These are phyloP conservation scores for Astragalus glycyphyllos DNA, from an alignment of 306 rosid species.

Conservation along the genomic window DNA sequence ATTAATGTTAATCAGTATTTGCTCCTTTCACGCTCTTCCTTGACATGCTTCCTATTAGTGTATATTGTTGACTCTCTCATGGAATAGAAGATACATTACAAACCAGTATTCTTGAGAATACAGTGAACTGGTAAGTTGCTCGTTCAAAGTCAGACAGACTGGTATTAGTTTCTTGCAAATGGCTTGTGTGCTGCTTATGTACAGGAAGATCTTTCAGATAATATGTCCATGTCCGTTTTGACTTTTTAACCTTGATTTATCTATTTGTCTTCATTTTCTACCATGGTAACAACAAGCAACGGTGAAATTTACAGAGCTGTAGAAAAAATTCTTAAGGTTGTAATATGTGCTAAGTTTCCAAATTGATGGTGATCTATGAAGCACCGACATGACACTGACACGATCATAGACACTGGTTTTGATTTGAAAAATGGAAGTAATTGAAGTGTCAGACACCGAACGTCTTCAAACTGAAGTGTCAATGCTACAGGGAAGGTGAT, in stretches of 20 bases:
- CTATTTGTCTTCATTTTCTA: slow-evolving; percentile 13
- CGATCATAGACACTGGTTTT: no score
- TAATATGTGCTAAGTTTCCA: neutral
- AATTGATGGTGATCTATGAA: slow-evolving; percentile 8
- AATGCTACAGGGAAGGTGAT: no score
- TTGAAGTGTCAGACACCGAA: no score
- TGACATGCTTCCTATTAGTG: neutral
- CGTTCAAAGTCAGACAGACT: neutral
- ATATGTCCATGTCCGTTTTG: neutral
- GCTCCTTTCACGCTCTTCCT: neutral
- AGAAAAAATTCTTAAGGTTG: slow-evolving; percentile 14
- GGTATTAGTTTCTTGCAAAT: neutral
- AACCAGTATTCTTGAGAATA: neutral
- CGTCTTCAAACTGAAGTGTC: no score
- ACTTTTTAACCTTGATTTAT: neutral
- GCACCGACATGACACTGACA: no score
- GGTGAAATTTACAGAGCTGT: slow-evolving; percentile 3
- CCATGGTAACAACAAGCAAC: slow-evolving; percentile 3
- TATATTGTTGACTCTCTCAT: slow-evolving; percentile 7
- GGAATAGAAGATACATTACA: neutral
- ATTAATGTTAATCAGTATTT: neutral
- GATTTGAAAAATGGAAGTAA: no score
- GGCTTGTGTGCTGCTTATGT: neutral
- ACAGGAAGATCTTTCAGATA: slow-evolving; percentile 3
- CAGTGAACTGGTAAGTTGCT: neutral